phyloP scores from a whole-genome alignment of 2,329 filamentous ascomycete genomes.

The Fusarium vanettenii region DNA sequence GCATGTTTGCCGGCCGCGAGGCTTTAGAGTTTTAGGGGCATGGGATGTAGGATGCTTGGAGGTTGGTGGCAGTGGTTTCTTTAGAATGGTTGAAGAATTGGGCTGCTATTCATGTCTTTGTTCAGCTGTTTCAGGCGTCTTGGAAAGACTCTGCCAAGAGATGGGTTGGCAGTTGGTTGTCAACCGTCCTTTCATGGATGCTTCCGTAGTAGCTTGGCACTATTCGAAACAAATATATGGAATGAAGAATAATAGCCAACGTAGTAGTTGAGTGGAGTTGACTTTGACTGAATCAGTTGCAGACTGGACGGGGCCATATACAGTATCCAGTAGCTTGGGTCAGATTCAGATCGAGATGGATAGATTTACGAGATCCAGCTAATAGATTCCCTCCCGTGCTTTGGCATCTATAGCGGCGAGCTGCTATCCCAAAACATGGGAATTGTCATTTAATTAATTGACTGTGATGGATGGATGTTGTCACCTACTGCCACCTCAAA shows the following conservation, averaged over 20 bases:
- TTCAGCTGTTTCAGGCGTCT: not conserved
- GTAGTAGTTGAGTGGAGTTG: not conserved
- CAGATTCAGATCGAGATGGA: not conserved
- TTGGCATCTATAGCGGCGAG: constrained; percentile 1
- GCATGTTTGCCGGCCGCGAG: not conserved
- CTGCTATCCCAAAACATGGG: not conserved
- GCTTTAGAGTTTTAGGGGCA: not conserved
- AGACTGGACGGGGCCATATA: not conserved
- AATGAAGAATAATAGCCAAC: not conserved
- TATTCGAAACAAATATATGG: not conserved
- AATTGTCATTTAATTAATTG: not conserved
- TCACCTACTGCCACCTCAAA: not conserved
- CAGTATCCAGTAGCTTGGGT: not conserved
- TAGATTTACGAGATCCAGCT: not conserved
- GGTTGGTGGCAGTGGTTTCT: not conserved
- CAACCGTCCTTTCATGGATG: not conserved
- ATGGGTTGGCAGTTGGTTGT: not conserved
- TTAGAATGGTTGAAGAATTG: not conserved
- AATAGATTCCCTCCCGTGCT: not conserved
- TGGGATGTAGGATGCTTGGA: not conserved
- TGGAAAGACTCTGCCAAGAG: constrained; percentile 2
- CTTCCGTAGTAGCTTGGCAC: not conserved
- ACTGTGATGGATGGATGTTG: not conserved
- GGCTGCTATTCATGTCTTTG: not conserved
- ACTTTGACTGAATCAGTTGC: not conserved